phyloP scores from a whole-genome alignment of 2,329 filamentous ascomycete genomes.

The Neofusicoccum laricinum region DNA sequence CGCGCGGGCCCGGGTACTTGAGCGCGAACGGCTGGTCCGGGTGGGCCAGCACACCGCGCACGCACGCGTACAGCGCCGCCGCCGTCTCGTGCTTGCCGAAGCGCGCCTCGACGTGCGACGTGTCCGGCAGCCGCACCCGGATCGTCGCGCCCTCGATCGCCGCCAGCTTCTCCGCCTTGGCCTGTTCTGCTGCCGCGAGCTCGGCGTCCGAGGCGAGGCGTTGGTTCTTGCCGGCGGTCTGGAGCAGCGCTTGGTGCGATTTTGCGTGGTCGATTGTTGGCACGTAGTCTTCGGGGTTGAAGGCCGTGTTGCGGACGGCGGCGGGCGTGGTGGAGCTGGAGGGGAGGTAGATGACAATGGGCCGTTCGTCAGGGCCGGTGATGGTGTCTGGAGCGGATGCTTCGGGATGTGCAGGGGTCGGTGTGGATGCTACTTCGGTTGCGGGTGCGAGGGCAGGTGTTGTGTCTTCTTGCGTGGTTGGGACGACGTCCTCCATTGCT shows the following conservation, averaged over 20 bases:
- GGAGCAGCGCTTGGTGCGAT: conserved; percentile 67
- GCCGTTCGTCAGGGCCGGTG: conserved; percentile 36
- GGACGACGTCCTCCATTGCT: conserved; percentile 15
- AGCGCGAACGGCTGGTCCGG: conserved; percentile 68
- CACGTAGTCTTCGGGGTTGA: conserved; percentile 72
- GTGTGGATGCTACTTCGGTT: conserved; percentile 1
- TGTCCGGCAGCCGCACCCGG: conserved; percentile 85
- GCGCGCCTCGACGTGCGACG: conserved; percentile 71
- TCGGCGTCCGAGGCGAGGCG: conserved; percentile 82
- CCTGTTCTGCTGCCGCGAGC: conserved; percentile 65
- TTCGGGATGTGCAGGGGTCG: conserved; percentile 20
- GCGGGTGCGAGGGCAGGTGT: conserved; percentile 22
- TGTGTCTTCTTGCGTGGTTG: conserved; percentile 24
- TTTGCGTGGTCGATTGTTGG: conserved; percentile 74
- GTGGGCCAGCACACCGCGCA: conserved; percentile 67
- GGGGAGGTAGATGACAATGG: conserved; percentile 73
- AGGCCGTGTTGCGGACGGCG: conserved; percentile 61
- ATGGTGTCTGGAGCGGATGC: conserved; percentile 20
- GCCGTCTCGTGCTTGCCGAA: conserved; percentile 68
- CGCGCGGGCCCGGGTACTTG: conserved; percentile 57
- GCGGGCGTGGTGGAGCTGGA: conserved; percentile 71
- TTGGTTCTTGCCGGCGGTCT: conserved; percentile 63
- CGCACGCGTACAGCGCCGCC: conserved; percentile 69
- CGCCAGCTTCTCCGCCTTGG: conserved; percentile 63
- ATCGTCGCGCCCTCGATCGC: conserved; percentile 65